Conservation (phyloP, 306 rosid species). For the Gastrolobium villosum region DNA sequence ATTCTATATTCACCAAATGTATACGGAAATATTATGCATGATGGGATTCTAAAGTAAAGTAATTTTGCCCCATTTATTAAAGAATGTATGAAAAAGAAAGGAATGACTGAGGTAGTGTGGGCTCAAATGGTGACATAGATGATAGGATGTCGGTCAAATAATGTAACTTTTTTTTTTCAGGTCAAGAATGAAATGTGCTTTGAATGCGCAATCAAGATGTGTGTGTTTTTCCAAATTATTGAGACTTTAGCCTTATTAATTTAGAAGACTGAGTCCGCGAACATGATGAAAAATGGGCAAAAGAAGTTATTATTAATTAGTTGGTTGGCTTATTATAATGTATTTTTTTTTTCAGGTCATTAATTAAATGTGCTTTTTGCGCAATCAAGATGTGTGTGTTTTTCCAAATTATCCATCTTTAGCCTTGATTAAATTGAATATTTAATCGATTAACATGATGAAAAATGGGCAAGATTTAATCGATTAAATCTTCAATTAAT, state of each 20-base stretch:
- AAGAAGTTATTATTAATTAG: neutral
- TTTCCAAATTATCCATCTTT: slow-evolving; percentile 13
- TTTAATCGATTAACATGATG: neutral
- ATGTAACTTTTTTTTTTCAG: neutral
- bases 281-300: neutral
- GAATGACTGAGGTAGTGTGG: slow-evolving; percentile 35
- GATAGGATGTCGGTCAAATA: slow-evolving; percentile 26
- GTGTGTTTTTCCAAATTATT: slow-evolving; percentile 3
- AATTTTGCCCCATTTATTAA: slow-evolving; percentile 33
- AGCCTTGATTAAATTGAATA: neutral
- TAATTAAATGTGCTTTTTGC: slow-evolving; percentile 18
- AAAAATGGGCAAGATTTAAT: neutral
- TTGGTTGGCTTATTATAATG: neutral
- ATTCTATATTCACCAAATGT: slow-evolving; percentile 28
- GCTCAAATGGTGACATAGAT: slow-evolving; percentile 36
- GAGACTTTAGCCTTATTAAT: slow-evolving; percentile 5
- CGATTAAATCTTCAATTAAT: no score
- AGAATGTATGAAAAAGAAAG: slow-evolving; percentile 40
- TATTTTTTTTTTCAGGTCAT: neutral
- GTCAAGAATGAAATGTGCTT: slow-evolving; percentile 21
- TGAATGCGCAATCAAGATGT: slow-evolving; percentile 3
- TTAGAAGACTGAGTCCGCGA: neutral
- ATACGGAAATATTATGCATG: slow-evolving; percentile 26
- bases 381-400: neutral
- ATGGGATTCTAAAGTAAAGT: neutral